Conservation (phyloP, 2,329 filamentous ascomycete genomes). For the Chaetomiaceae sp. region DNA sequence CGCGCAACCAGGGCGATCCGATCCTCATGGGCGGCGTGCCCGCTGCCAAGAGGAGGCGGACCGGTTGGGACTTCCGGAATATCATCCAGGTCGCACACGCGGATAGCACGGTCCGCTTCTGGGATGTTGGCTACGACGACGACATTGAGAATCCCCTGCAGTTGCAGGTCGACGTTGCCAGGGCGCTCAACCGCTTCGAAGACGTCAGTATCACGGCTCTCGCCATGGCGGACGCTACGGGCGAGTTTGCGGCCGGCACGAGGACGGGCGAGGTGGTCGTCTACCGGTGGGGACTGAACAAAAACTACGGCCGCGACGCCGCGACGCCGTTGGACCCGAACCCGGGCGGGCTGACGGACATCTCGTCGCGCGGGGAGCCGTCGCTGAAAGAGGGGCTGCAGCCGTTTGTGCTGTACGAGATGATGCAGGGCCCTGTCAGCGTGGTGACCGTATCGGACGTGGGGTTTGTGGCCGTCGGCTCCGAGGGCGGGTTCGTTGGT, state of each 20-base stretch:
- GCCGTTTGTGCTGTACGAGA: conserved; percentile 75
- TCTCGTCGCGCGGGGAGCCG: conserved; percentile 67
- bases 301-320: conserved; percentile 61
- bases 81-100: conserved; percentile 83
- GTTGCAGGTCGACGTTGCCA: conserved; percentile 80
- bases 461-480: conserved; percentile 84
- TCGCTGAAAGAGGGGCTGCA: conserved; percentile 63
- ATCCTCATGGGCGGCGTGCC: conserved; percentile 77
- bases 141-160: conserved; percentile 82
- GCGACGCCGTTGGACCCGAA: conserved; percentile 50
- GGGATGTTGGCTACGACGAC: conserved; percentile 88
- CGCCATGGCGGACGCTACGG: conserved; percentile 73
- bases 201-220: conserved; percentile 74
- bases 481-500: conserved; percentile 73
- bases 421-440: conserved; percentile 76
- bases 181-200: conserved; percentile 74
- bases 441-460: conserved; percentile 83
- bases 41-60: conserved; percentile 61
- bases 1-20: conserved; percentile 69
- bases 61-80: conserved; percentile 68
- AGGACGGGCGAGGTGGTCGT: conserved; percentile 78
- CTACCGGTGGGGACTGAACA: conserved; percentile 84
- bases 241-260: conserved; percentile 80
- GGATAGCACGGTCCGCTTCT: conserved; percentile 86
- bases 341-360: conserved; percentile 68